phyloP scores from a whole-genome alignment of 2,329 filamentous ascomycete genomes.

The Diaporthe amygdali region DNA sequence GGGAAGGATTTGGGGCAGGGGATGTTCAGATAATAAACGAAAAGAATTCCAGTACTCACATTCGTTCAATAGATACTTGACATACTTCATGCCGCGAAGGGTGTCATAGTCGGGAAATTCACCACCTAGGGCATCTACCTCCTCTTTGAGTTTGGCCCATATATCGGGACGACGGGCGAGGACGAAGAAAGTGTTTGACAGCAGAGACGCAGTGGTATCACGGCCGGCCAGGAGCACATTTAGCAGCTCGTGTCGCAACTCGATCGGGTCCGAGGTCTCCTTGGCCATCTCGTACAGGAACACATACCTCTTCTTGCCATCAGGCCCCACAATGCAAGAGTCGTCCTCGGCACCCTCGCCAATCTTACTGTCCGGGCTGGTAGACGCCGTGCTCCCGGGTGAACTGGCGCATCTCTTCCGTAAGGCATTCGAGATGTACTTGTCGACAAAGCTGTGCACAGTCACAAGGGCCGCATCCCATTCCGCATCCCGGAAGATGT shows the following conservation, averaged over 20 bases:
- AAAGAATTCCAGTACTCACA: constrained; percentile 35
- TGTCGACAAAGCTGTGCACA: constrained; percentile 11
- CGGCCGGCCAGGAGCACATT: constrained; percentile 39
- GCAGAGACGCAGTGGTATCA: constrained; percentile 39
- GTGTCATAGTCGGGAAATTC: constrained; percentile 47
- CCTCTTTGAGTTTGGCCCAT: constrained; percentile 43
- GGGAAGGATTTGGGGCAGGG: background rate
- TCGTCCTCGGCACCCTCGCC: background rate
- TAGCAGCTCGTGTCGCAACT: constrained; percentile 30
- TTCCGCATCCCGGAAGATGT: constrained; percentile 4
- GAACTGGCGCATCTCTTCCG: constrained; percentile 1
- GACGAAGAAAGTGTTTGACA: constrained; percentile 35
- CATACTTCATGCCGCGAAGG: constrained; percentile 49
- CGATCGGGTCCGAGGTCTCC: constrained; percentile 33
- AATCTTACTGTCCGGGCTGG: background rate
- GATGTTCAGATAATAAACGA: background rate
- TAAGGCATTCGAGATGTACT: constrained; percentile 10
- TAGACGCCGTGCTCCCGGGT: background rate
- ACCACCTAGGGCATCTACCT: constrained; percentile 33
- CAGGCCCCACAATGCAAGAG: background rate
- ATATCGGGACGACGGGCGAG: constrained; percentile 39
- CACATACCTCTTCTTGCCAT: constrained; percentile 9
- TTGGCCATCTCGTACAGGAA: constrained; percentile 31
- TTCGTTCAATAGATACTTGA: constrained; percentile 53
- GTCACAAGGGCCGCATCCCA: constrained; percentile 9